Base-by-base conservation (phyloP, 169 alveolate species). In the Miamiensis avidus region DNA sequence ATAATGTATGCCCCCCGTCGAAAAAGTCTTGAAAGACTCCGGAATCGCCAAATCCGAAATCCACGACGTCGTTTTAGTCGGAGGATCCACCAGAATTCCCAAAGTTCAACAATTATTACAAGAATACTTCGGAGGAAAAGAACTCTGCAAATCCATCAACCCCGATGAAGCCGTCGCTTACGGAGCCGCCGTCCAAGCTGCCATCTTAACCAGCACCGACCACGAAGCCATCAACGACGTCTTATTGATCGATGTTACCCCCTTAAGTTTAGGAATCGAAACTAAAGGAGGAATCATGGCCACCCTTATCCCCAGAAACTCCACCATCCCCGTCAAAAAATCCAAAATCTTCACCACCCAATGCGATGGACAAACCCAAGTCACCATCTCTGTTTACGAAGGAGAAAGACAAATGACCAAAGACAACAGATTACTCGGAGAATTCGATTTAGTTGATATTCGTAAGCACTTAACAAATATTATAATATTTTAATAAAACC, bases 361-460 rank as follows among this genome's bases (percentile, higher is more conserved):
- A 88, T 97, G 96, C 86, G 99, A 98, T 94, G 94, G 97, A 81
- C 99, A 98, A 91, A 96, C 97, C 65, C 98, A 98, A 29, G 99
- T 98, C 32, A 91, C 97, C 84, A 97, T 98, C 88, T 97, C 97
- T 78, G 98, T 97, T 84, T 98, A 83, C 89, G 99, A 98, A 91
- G 99, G 99, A 29, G 99, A 98, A 89, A 97, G 99, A 65, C 95
- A 98, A 29, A 93, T 97, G 98, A 96, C 99, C 30, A 98, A 98
- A 95, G 99, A 98, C 92, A 98, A 98, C 93, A 92, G 90, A 81
- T 75, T 82, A n/a, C 83, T 92, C 29, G 96, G 74, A 29, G 34
- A 76, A 30, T 76, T 76, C 34, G 34, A 76, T 76, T 76, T 76
- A 76, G 49, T 27, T 25, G 81, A 64, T 0, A 76, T 73, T 73